Percentiles rank a stretch among this genome's conserved stretches.
Evolutionary conservation across 345 rosid species (phyloP).

Genomic region (Populus nigra): DNA sequence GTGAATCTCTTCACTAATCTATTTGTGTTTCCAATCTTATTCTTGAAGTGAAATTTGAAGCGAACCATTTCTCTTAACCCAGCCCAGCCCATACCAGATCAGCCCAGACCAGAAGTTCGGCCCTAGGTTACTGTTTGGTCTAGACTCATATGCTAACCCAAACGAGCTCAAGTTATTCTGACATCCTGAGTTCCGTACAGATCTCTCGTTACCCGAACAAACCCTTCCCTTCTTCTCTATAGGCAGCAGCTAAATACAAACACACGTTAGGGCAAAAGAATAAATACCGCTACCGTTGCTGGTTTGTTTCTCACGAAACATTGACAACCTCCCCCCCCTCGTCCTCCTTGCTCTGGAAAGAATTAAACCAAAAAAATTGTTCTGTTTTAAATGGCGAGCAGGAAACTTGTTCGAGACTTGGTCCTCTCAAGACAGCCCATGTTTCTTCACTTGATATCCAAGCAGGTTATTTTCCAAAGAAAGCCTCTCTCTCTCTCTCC

Average conservation of each 20-base stretch:
- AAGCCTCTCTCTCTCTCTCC: background rate
- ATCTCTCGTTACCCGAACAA: background rate
- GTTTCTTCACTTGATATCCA: slow-evolving; percentile 32
- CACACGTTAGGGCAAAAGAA: slow-evolving; percentile 1
- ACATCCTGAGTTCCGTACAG: background rate
- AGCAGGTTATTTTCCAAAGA: slow-evolving; percentile 41
- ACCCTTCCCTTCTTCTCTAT: background rate
- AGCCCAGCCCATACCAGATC: too few relatives aligned
- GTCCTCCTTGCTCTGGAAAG: background rate
- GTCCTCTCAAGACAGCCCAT: slow-evolving; percentile 50
- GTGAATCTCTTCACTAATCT: too few relatives aligned
- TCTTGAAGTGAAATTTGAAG: too few relatives aligned
- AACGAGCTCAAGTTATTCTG: background rate
- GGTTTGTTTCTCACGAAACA: slow-evolving; percentile 8
- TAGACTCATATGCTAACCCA: background rate
- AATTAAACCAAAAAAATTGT: background rate
- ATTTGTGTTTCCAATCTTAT: too few relatives aligned
- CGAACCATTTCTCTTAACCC: too few relatives aligned
- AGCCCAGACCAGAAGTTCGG: background rate
- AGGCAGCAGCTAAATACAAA: background rate
- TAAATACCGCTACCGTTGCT: background rate
- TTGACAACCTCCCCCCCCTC: background rate
- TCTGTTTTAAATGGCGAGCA: slow-evolving; percentile 55
- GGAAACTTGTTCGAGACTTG: slow-evolving; percentile 72
- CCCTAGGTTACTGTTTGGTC: background rate